phyloP scores from a whole-genome alignment of 345 rosid genomes.

The Dimocarpus longan region DNA sequence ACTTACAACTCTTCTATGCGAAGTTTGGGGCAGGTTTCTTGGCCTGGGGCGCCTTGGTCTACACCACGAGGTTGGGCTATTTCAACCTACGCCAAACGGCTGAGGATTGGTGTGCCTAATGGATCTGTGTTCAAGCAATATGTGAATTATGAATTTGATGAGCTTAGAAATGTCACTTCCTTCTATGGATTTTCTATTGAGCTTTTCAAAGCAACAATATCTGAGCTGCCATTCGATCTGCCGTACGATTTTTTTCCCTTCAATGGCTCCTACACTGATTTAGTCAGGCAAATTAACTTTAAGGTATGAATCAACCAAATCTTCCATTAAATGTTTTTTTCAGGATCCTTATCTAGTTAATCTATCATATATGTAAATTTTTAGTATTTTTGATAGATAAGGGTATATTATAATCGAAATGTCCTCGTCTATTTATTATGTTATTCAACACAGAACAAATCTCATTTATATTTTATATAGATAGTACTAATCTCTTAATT shows the following conservation, averaged over 20 bases:
- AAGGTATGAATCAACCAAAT: constrained; percentile 10
- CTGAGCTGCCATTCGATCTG: constrained; percentile 23
- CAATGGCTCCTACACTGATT: constrained; percentile 13
- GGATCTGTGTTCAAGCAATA: background rate
- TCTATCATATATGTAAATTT: no score
- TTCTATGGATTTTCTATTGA: constrained; percentile 26
- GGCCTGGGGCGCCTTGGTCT: constrained; percentile 29
- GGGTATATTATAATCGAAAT: no score
- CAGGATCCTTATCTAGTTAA: no score
- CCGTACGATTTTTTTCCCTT: constrained; percentile 3
- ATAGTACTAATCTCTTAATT: no score
- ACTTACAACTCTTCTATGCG: constrained; percentile 18
- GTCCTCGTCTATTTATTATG: no score
- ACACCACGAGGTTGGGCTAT: constrained; percentile 32
- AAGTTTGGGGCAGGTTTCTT: constrained; percentile 18
- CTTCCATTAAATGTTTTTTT: background rate
- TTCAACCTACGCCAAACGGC: background rate
- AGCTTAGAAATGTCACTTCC: background rate
- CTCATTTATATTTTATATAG: no score
- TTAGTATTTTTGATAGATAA: no score
- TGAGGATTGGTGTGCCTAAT: constrained; percentile 31
- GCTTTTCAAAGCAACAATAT: background rate
- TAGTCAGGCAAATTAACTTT: constrained; percentile 22
- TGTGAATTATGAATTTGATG: background rate
- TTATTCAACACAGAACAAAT: no score